Evolutionary conservation across 495 filamentous ascomycete species (phyloP).

Genomic region (Choiromyces venosus): DNA sequence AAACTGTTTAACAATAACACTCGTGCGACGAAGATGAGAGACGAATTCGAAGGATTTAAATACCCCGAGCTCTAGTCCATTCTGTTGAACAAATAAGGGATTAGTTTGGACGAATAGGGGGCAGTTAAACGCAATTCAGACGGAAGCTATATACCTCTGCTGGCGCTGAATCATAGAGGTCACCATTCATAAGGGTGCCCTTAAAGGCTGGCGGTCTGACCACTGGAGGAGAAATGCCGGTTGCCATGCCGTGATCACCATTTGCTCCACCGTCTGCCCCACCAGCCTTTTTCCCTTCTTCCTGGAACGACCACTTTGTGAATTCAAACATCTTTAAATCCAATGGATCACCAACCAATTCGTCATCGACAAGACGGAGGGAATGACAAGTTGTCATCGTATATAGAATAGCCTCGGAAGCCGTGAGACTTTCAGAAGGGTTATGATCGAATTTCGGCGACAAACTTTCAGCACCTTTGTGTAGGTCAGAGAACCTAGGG

Average conservation of each 20-base stretch:
- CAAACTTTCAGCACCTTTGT: slow-evolving; percentile 53
- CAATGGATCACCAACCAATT: slow-evolving; percentile 87
- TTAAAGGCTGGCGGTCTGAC: slow-evolving; percentile 62
- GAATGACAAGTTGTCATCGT: slow-evolving; percentile 99
- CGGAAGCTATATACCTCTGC: slow-evolving; percentile 10
- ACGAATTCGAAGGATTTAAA: slow-evolving; percentile 90
- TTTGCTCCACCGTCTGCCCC: slow-evolving; percentile 43
- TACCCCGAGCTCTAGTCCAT: slow-evolving; percentile 70
- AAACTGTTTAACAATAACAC: slow-evolving; percentile 84
- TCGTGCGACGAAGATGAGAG: slow-evolving; percentile 88
- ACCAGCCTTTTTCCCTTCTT: slow-evolving; percentile 60
- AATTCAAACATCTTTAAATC: slow-evolving; percentile 99
- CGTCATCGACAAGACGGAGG: slow-evolving; percentile 74
- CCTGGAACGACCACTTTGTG: slow-evolving; percentile 86
- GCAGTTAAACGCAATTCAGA: neutral
- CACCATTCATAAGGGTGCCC: neutral
- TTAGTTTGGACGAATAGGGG: slow-evolving; percentile 14
- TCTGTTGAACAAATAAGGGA: slow-evolving; percentile 35
- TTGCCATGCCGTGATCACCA: slow-evolving; percentile 44
- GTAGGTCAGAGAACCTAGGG: slow-evolving; percentile 56
- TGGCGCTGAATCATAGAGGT: slow-evolving; percentile 17
- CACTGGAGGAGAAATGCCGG: slow-evolving; percentile 69
- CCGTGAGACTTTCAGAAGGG: slow-evolving; percentile 55
- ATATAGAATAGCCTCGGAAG: slow-evolving; percentile 67
- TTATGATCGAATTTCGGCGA: slow-evolving; percentile 53